A percentile compares a stretch with the other conserved stretches of the same genome.
Evolutionary conservation across 2,329 filamentous ascomycete genomes (phyloP).

Genomic region (Domatiomyces globalis): DNA sequence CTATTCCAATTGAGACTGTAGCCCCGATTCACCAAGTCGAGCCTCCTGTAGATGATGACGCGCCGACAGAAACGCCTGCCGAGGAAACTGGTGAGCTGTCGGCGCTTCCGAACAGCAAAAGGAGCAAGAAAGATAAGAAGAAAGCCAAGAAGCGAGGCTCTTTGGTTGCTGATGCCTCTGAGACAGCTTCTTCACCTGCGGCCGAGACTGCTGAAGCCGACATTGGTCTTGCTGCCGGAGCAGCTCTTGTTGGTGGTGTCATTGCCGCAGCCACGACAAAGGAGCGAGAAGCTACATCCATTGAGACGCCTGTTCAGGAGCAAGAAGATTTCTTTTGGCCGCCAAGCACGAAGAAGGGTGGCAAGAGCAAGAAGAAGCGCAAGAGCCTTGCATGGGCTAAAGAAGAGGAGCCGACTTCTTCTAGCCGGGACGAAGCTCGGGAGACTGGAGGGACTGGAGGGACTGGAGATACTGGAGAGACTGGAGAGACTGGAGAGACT

Average conservation of each 20-base stretch:
- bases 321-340: background rate
- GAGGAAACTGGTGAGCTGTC: slow-evolving; percentile 5
- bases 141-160: slow-evolving; percentile 7
- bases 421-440: too few species aligned
- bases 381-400: too few species aligned
- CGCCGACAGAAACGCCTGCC: slow-evolving; percentile 14
- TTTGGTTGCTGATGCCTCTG: background rate
- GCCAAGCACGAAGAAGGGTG: background rate
- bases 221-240: background rate
- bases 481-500: too few species aligned
- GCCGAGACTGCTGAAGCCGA: background rate
- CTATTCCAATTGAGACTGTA: background rate
- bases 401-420: too few species aligned
- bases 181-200: background rate
- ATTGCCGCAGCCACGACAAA: background rate
- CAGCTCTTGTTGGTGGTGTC: background rate
- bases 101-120: slow-evolving; percentile 1
- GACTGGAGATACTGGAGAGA: too few species aligned
- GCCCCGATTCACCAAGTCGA: background rate
- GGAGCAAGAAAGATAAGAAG: slow-evolving; percentile 16
- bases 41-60: background rate
- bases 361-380: background rate
- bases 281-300: background rate
- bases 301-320: background rate
- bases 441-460: too few species aligned